Base-by-base conservation (phyloP, 495 filamentous ascomycete species). In the Rusavskia elegans region DNA sequence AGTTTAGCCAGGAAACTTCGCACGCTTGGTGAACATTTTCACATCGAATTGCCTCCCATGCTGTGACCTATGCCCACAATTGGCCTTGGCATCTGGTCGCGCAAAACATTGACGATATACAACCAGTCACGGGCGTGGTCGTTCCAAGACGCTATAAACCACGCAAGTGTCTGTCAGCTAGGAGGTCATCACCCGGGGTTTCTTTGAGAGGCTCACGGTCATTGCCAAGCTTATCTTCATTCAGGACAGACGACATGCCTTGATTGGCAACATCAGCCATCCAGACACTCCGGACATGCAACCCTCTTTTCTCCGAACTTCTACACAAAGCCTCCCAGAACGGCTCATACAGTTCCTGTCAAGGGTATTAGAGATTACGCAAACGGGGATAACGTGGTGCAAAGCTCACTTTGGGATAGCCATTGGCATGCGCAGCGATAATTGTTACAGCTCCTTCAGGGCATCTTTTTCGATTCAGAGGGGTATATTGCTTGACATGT, bases 41-140 rank as follows among this genome's bases (percentile, higher is more conserved):
- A 75, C 68, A 77, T 75, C 49, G 84, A 76, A 61, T 75, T 77
- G 54, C 76, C 89, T 57, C 92, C 92, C 73, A 88, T 84, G 63
- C 84, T 90, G 67, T 98, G 92, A 20, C 92, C 92, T 3, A 98
- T 63, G 29, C 89, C 92, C 52, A 96, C 67, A n/a, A 96, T 66
- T 5, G 92, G 90, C 11, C 85, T 83, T 3, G 84, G 81, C 85
- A 97, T 93, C 52, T 85, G 66, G 8, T 72, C 66, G 30, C 87
- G 84, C 67, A 95, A 89, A 41, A 77, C 70, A 66, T 95, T 96
- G 67, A 92, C 74, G 61, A 95, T 74, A 57, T 87, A 78, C n/a
- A 93, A 74, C 11, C 96, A 75, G 66, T 98, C 92, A 45, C 92
- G 77, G 17, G 86, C 66, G 65, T 94, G 80, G 67, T 98, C 92